Evolutionary conservation across 2,329 filamentous ascomycete species (phyloP), one percentile per base, ranked within the genome.

Genomic region (Colletotrichum liaoningense): DNA sequence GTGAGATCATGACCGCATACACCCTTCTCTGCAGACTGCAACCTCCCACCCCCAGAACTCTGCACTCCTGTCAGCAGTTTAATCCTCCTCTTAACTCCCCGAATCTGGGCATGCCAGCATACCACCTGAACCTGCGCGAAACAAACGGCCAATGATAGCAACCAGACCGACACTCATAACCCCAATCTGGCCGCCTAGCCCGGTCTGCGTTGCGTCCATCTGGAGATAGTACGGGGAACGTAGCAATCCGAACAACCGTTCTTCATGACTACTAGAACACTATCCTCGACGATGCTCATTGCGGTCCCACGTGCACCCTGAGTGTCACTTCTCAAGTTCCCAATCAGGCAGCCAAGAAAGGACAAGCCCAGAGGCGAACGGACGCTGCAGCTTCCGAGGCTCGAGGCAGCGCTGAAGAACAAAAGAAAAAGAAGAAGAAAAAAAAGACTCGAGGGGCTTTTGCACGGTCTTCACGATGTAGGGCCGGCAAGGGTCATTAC

Each of bases 301-400:
- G 56, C 62, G 28, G 16, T 55, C 35, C 26, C 57, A 52, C 55
- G 24, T 19, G 14, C 28, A 58, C n/a, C 33, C 42, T 33, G 65
- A 59, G 52, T 35, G 42, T 54, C 19, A 9, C 59, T 70, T 59
- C 59, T 59, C 28, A 73, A 12, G 55, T 65, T 46, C 59, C 66
- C 28, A 73, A 56, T 49, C 8, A 54, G 59, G 59, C 55, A 64
- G 26, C 54, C 33, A n/a, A 60, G 42, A 55, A 46, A 57, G 59
- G n/a, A 63, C 19, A 14, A 35, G 19, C 5, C 28, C 35, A 38
- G 52, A 28, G 26, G 26, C 3, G 64, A 26, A 30, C 52, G 62
- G 58, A 69, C 28, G n/a, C 42, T n/a, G 11, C 59, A 62, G 35
- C 38, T 49, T 68, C 65, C 42, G 66, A 60, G 70, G 66, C 59